Evolutionary conservation across 257 asterid genomes (phyloP), one percentile per base, ranked within the genome.

Genomic region (Primulina huaijiensis): DNA sequence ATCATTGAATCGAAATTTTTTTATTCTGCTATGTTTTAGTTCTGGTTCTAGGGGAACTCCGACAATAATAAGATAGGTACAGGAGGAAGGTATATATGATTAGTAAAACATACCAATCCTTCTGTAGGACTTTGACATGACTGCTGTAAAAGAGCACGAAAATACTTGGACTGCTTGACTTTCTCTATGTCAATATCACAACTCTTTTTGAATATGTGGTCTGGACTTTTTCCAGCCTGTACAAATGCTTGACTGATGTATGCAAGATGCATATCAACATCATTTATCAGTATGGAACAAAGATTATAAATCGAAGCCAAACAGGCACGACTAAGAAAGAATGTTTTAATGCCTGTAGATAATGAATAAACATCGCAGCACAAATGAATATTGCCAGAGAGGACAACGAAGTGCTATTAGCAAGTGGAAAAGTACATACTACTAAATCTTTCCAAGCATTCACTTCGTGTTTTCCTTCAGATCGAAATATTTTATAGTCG

Each of bases 151-250:
- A 89, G 87, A 63, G 95, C 77, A 58, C 57, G 86, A 59, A 84
- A 85, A 69, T 86, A 83, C 82, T 86, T 86, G 37, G 99, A 91
- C 71, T 83, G 85, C 84, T 81, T 86, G 73, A 89, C 75, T 81
- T 87, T 86, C 82, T 88, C 84, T 46, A 86, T 34, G 77, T 83
- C 87, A 62, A 84, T 71, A 67, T 64, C 86, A 79, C 76, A 85
- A 72, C 75, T 84, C 87, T 89, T 82, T 80, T 77, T 78, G 76
- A 94, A 94, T 71, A 85, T 73, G 76, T 79, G 71, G 73, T 89
- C 83, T 29, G 83, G 88, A 67, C 78, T 88, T 79, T 74, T 85
- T 69, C 97, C 97, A 68, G 99, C 97, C 81, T 83, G 97, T 14
- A 86, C 90, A 78, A 94, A 91, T 68, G 96, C 96, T 81, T 81